phyloP scores from a whole-genome alignment of 192 early-diverging fungal genomes.

The Rhizophlyctis rosea region DNA sequence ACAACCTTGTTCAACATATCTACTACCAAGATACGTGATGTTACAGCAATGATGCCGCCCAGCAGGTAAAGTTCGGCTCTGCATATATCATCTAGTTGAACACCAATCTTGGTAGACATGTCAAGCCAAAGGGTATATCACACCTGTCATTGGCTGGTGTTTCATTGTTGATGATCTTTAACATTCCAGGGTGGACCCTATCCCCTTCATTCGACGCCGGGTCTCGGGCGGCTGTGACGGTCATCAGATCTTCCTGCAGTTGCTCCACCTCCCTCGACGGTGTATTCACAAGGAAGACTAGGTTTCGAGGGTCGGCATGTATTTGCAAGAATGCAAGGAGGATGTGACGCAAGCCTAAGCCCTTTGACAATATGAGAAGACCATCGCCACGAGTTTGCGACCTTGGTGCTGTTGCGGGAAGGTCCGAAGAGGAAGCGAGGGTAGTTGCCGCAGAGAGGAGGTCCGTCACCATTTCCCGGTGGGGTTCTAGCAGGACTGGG shows the following conservation, averaged over 20 bases:
- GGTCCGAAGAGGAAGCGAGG: neutral
- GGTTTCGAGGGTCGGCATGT: slow-evolving; percentile 58
- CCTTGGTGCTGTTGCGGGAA: slow-evolving; percentile 2
- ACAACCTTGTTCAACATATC: slow-evolving; percentile 81
- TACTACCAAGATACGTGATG: slow-evolving; percentile 83
- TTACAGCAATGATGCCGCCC: slow-evolving; percentile 83
- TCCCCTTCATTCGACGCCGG: slow-evolving; percentile 48
- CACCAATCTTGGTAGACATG: neutral
- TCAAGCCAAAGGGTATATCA: neutral
- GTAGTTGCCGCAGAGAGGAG: slow-evolving; percentile 20
- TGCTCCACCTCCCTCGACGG: slow-evolving; percentile 34
- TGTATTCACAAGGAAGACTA: slow-evolving; percentile 81
- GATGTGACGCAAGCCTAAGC: slow-evolving; percentile 71
- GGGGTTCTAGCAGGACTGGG: slow-evolving; percentile 30
- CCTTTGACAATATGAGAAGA: slow-evolving; percentile 72
- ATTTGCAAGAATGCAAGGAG: slow-evolving; percentile 69
- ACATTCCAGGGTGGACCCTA: slow-evolving; percentile 46
- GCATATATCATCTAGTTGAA: neutral
- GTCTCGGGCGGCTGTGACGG: slow-evolving; percentile 11
- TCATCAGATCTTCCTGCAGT: slow-evolving; percentile 33
- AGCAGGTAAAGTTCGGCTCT: slow-evolving; percentile 62
- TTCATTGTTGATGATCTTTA: slow-evolving; percentile 54
- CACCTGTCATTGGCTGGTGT: slow-evolving; percentile 58
- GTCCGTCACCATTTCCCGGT: slow-evolving; percentile 33
- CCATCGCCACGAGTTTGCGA: slow-evolving; percentile 59